Evolutionary conservation across 805 yeast species (phyloP), one percentile per base, ranked within the genome.

Genomic region (Wickerhamomyces pijperi): DNA sequence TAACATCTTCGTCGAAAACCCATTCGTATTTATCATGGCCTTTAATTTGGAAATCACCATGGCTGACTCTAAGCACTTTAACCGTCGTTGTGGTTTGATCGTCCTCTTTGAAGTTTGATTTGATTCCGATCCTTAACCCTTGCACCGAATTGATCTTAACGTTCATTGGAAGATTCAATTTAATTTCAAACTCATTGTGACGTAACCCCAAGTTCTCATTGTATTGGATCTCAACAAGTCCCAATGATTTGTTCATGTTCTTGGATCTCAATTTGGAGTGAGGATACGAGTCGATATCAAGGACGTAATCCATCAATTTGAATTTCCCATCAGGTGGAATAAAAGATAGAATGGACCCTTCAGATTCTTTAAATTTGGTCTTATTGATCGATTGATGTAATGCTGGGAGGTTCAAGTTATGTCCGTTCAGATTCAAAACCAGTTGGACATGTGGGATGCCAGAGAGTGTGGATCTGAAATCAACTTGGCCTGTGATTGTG

Each of bases 251-350:
- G n/a, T 37, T 53, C 53, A 35, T 53, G 58, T 17, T 51, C 54
- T 12, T n/a, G n/a, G n/a, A 57, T 51, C 7, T 44, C 49, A 2
- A 65, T 46, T 11, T n/a, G n/a, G n/a, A n/a, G n/a, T n/a, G n/a
- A n/a, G 56, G 43, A 32, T 45, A 39, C 18, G 42, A 42, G 39
- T 58, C 60, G 15, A 80, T 50, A 46, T 82, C 82, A 23, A 82
- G 56, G 5, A 70, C 65, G 57, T 88, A 88, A 9, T 72, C 58
- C 69, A 79, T 71, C 18, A 88, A 54, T 3, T 68, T 64, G 32
- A 76, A 74, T 42, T 64, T 69, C 6, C 94, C 97, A 58, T 90
- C 96, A 0, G 97, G 95, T 5, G 97, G 98, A 16, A 82, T 68
- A 51, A 90, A 85, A 15, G 76, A 65, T 25, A 87, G 53, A 0